Evolutionary conservation across 2,329 filamentous ascomycete genomes (phyloP), one percentile per base, ranked within the genome.

Genomic region (Trichophyton verrucosum): DNA sequence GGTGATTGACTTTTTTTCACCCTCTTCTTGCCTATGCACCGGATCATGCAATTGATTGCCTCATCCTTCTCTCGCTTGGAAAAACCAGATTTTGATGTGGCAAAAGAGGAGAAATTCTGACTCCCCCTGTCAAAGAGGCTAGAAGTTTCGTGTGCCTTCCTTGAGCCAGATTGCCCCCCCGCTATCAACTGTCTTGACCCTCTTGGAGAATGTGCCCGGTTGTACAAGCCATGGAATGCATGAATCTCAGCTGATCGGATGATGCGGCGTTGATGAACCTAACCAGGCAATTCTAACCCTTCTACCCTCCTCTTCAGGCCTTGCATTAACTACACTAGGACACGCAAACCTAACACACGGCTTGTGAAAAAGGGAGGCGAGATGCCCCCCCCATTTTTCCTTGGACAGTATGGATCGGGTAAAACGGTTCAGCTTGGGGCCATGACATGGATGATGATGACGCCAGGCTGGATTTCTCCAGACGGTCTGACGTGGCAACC

Each of bases 401-500:
- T 30, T 57, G 20, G 57, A 53, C 22, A 38, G 22, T 46, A 58
- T 53, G 36, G 40, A 13, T 30, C 36, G 40, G 44, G 59, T 61
- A 24, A 56, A 44, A 57, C 42, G 20, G 6, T 46, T 44, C 47
- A 59, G n/a, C 49, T 7, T 60, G 22, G 57, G 30, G 38, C 9
- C 13, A 47, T 56, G 55, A 53, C 61, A 63, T 64, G 61, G 60
- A 57, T 61, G 60, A 6, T 33, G 57, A 58, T 30, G 58, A 49
- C 44, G 57, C 47, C 42, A 15, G 51, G 24, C 60, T 60, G 61
- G 60, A 61, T 38, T 24, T 61, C 22, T 40, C 57, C 36, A 58
- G 51, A 44, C 36, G 61, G 53, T 60, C 51, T 65, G 64, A 66
- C 64, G 64, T 66, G 64, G 64, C 64, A 61, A n/a, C 7, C 53